These are phyloP conservation scores for Phytophthora niederhauseri DNA, from an alignment of 352 stramenopile genomes.

Conservation along the genomic window DNA sequence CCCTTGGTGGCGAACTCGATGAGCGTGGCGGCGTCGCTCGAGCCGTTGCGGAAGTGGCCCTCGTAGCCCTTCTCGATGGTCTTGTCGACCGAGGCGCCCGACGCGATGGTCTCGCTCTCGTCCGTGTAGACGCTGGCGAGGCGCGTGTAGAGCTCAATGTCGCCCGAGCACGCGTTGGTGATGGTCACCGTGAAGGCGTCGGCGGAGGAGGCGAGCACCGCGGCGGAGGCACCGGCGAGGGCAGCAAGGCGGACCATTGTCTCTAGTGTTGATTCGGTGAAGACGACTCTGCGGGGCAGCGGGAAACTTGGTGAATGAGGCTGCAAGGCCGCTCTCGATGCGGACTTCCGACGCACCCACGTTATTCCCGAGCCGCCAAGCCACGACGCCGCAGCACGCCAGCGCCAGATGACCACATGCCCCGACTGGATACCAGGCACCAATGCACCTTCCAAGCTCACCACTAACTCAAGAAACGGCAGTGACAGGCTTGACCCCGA, in stretches of 20 bases:
- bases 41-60: constrained; percentile 70
- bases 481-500: constrained; percentile 16
- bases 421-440: constrained; percentile 34
- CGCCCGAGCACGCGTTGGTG: constrained; percentile 57
- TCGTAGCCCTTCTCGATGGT: constrained; percentile 66
- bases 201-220: constrained; percentile 28
- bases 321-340: constrained; percentile 12
- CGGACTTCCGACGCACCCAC: constrained; percentile 9
- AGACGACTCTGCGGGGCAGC: neutral
- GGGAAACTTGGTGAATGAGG: constrained; percentile 39
- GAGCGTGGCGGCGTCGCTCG: constrained; percentile 61
- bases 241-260: constrained; percentile 39
- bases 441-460: constrained; percentile 12
- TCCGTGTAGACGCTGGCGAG: constrained; percentile 59
- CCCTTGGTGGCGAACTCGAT: constrained; percentile 72
- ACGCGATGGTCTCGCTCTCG: constrained; percentile 43
- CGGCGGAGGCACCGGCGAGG: constrained; percentile 26
- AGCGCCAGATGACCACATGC: constrained; percentile 27
- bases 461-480: constrained; percentile 29
- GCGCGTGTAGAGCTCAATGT: constrained; percentile 65
- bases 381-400: constrained; percentile 19
- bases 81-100: constrained; percentile 42
- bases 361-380: constrained; percentile 8
- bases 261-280: neutral
- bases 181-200: constrained; percentile 64